Conservation (phyloP, 2,329 filamentous ascomycete genomes). For the Myriosclerotinia scirpicola region DNA sequence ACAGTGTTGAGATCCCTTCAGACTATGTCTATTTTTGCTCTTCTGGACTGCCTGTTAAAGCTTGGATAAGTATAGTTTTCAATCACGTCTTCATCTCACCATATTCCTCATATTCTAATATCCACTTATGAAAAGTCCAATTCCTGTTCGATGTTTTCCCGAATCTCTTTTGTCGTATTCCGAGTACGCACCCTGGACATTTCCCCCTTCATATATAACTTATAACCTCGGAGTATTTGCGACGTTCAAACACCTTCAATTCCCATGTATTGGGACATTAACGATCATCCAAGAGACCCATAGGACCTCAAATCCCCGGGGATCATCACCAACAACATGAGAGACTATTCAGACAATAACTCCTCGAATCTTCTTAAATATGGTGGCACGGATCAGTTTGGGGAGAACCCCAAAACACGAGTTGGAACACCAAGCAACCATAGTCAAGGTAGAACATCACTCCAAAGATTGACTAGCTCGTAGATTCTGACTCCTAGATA, state of each 20-base stretch:
- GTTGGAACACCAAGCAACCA: constrained; percentile 10
- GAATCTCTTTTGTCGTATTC: not conserved
- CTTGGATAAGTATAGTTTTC: not conserved
- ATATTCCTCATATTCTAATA: not conserved
- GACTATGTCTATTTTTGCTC: not conserved
- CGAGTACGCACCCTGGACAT: not conserved
- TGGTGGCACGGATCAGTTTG: not conserved
- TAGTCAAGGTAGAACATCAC: constrained; percentile 13
- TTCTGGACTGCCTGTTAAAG: not conserved
- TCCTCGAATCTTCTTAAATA: constrained; percentile 5
- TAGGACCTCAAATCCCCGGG: not conserved
- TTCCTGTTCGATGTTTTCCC: not conserved
- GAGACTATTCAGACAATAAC: constrained; percentile 1
- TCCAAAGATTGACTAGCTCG: not conserved
- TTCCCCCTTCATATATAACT: not conserved
- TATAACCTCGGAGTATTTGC: not conserved
- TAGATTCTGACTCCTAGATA: constrained; percentile 6
- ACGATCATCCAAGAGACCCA: not conserved
- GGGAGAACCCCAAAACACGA: not conserved
- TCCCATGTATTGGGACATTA: not conserved
- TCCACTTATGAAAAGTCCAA: not conserved
- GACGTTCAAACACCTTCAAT: not conserved
- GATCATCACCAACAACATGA: not conserved
- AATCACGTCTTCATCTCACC: constrained; percentile 14
- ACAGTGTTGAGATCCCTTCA: not conserved